Evolutionary conservation across 148 eudicot genomes (phyloP).

Genomic region (Mesembryanthemum crystallinum): DNA sequence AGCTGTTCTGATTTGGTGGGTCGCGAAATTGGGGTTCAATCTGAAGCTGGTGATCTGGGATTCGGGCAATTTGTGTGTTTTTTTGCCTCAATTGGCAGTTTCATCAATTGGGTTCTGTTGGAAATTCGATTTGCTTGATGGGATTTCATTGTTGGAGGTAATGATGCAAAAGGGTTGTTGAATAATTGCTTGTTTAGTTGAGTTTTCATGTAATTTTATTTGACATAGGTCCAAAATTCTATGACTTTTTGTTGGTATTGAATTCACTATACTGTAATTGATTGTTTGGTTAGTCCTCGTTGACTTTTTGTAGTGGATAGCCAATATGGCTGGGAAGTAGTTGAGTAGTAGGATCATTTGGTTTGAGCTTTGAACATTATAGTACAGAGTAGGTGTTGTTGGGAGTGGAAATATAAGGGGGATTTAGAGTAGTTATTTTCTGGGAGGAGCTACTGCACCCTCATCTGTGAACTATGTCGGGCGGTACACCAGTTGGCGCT

Average conservation of each 20-base stretch:
- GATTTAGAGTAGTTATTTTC: not conserved
- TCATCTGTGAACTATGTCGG: conserved; percentile 51
- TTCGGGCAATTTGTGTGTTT: not conserved
- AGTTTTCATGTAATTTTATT: conserved; percentile 1
- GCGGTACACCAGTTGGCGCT: conserved; percentile 70
- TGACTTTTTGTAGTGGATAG: conserved; percentile 21
- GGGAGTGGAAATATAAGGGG: not conserved
- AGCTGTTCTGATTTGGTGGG: conserved; percentile 14
- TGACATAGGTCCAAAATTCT: conserved; percentile 3
- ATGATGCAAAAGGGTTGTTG: conserved; percentile 7
- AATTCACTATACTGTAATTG: conserved; percentile 5
- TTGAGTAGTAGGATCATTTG: conserved; percentile 24
- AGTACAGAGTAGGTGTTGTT: not conserved
- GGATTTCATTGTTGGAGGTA: conserved; percentile 35
- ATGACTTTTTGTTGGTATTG: conserved; percentile 15
- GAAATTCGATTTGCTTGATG: conserved; percentile 30
- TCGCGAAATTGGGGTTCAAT: conserved; percentile 25
- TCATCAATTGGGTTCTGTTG: conserved; percentile 31
- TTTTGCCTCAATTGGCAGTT: conserved; percentile 16
- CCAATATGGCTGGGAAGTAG: conserved; percentile 6
- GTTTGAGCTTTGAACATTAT: conserved; percentile 15
- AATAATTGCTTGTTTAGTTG: conserved; percentile 7
- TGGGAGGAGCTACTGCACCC: not conserved
- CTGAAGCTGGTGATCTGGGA: not conserved
- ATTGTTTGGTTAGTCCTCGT: conserved; percentile 22